Evolutionary conservation across 495 filamentous ascomycete species (phyloP).

Genomic region (Neurospora sp.): DNA sequence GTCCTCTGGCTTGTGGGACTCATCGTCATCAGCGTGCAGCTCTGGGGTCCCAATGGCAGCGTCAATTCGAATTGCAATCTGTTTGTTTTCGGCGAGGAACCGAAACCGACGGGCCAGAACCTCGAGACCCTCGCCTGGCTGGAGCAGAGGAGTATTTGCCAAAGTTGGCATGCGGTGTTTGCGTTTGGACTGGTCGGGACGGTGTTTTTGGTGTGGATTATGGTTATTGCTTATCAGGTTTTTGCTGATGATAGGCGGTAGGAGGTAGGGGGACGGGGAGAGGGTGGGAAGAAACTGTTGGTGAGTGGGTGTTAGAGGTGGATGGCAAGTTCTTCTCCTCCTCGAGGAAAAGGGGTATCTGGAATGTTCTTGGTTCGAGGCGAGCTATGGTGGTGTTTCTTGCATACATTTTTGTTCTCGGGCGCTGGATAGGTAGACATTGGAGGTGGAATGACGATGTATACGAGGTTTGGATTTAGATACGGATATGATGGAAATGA

Average conservation of each 20-base stretch:
- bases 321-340: background rate
- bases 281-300: background rate
- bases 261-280: background rate
- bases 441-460: background rate
- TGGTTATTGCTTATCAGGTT: conserved; percentile 86
- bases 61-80: conserved; percentile 73
- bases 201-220: conserved; percentile 89
- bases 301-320: too few relatives aligned
- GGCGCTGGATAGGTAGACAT: background rate
- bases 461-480: background rate
- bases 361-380: background rate
- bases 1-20: conserved; percentile 85
- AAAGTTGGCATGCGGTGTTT: conserved; percentile 56
- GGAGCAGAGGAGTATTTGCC: conserved; percentile 79
- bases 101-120: conserved; percentile 48
- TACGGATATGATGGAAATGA: background rate
- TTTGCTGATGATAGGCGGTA: conserved; percentile 36
- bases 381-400: background rate
- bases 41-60: conserved; percentile 62
- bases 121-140: conserved; percentile 73
- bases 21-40: conserved; percentile 80
- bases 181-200: conserved; percentile 66
- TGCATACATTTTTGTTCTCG: background rate
- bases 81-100: conserved; percentile 47
- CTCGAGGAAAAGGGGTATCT: background rate